Percentiles rank a stretch among this genome's conserved stretches.
phyloP scores from a whole-genome alignment of 2,329 filamentous ascomycete genomes.

The Hypoxylon sp. region DNA sequence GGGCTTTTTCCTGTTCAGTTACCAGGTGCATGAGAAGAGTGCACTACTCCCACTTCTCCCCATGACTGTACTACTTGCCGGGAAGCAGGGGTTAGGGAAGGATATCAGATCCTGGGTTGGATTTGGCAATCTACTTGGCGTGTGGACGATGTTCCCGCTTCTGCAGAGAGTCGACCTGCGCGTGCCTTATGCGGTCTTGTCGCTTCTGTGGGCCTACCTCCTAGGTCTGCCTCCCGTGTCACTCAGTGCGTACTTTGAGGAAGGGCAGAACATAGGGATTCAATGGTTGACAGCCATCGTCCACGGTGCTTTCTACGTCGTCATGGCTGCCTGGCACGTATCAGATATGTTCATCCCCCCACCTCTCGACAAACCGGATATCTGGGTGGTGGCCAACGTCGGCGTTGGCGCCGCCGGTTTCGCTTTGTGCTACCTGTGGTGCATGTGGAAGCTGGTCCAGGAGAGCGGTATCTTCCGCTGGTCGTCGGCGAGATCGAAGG shows the following conservation, averaged over 20 bases:
- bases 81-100: conserved; percentile 78
- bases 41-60: conserved; percentile 90
- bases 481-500: conserved; percentile 38
- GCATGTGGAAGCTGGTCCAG: conserved; percentile 71
- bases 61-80: conserved; percentile 87
- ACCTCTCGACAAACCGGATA: conserved; percentile 81
- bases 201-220: conserved; percentile 89
- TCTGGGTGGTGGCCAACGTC: conserved; percentile 94
- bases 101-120: conserved; percentile 88
- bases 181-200: conserved; percentile 85
- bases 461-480: conserved; percentile 64
- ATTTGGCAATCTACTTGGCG: conserved; percentile 90
- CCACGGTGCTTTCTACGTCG: conserved; percentile 78
- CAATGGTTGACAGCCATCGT: conserved; percentile 71
- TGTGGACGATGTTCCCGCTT: conserved; percentile 94
- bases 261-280: conserved; percentile 55
- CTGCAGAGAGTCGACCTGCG: conserved; percentile 83
- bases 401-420: conserved; percentile 87
- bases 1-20: conserved; percentile 98
- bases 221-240: conserved; percentile 85
- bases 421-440: conserved; percentile 90
- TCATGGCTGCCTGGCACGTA: conserved; percentile 84
- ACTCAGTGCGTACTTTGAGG: conserved; percentile 71
- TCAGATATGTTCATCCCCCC: conserved; percentile 73
- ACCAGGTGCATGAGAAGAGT: conserved; percentile 98